Evolutionary conservation across 2,329 filamentous ascomycete species (phyloP).

Genomic region (Ascochyta fabae): DNA sequence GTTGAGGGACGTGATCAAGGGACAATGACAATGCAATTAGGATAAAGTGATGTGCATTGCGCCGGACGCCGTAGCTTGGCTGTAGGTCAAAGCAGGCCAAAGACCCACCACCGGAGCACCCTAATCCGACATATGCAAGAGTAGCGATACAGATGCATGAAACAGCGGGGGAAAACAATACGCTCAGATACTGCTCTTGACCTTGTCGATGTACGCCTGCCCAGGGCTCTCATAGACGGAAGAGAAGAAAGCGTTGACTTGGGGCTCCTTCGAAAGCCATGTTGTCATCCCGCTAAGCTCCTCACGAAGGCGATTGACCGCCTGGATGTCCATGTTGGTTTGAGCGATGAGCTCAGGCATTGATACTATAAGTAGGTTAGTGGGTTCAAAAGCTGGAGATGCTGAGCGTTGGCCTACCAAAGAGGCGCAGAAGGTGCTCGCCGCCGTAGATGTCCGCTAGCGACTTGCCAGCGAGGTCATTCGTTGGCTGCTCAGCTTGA

Average conservation of each 20-base stretch:
- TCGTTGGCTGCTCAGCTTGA: slow-evolving; percentile 66
- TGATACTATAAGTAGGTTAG: slow-evolving; percentile 65
- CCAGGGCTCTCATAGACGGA: slow-evolving; percentile 76
- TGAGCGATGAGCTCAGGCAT: slow-evolving; percentile 94
- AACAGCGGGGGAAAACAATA: not conserved
- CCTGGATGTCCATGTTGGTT: slow-evolving; percentile 96
- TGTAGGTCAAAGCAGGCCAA: not conserved
- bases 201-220: slow-evolving; percentile 74
- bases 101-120: not conserved
- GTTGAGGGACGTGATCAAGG: slow-evolving; percentile 29
- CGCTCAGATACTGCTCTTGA: slow-evolving; percentile 49
- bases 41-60: slow-evolving; percentile 3
- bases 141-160: slow-evolving; percentile 21
- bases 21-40: slow-evolving; percentile 3
- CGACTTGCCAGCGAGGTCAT: slow-evolving; percentile 71
- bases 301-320: slow-evolving; percentile 84
- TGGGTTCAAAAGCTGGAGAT: not conserved
- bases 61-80: slow-evolving; percentile 9
- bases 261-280: slow-evolving; percentile 74
- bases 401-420: slow-evolving; percentile 68
- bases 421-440: slow-evolving; percentile 86
- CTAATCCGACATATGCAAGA: slow-evolving; percentile 20
- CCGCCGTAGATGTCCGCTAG: slow-evolving; percentile 87
- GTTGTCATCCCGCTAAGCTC: slow-evolving; percentile 85
- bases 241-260: slow-evolving; percentile 78